These are phyloP conservation scores for Pezicula neosporulosa DNA, from an alignment of 2,329 filamentous ascomycete genomes.

Conservation along the genomic window DNA sequence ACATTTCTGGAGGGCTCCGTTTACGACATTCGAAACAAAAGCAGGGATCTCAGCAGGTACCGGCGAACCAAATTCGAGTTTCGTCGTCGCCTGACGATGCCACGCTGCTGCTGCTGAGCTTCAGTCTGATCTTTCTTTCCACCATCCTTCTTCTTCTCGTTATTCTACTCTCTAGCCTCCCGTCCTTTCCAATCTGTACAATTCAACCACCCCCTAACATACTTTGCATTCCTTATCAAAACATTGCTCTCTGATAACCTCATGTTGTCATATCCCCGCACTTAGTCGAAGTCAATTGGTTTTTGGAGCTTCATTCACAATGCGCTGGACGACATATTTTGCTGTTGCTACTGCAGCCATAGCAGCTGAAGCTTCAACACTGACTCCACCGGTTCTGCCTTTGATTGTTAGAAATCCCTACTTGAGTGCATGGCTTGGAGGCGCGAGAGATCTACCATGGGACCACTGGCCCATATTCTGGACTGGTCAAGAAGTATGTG, in stretches of 20 bases:
- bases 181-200: background rate
- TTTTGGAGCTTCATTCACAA: slow-evolving; percentile 6
- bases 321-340: slow-evolving; percentile 26
- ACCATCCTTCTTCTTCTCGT: background rate
- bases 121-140: background rate
- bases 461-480: slow-evolving; percentile 84
- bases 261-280: background rate
- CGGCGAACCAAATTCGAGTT: background rate
- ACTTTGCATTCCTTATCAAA: background rate
- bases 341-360: slow-evolving; percentile 22
- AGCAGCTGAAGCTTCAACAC: slow-evolving; percentile 42
- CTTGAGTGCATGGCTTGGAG: slow-evolving; percentile 57
- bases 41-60: background rate
- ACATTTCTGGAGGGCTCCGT: background rate
- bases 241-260: background rate
- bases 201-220: background rate
- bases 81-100: background rate
- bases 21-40: background rate
- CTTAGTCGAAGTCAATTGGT: no score
- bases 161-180: background rate
- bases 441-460: slow-evolving; percentile 74
- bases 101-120: background rate
- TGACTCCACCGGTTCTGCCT: slow-evolving; percentile 54
- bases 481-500: slow-evolving; percentile 60
- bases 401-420: slow-evolving; percentile 58